Percentiles rank a stretch among this genome's conserved stretches.
Evolutionary conservation across 306 rosid species (phyloP).

Genomic region (Sesbania bispinosa): DNA sequence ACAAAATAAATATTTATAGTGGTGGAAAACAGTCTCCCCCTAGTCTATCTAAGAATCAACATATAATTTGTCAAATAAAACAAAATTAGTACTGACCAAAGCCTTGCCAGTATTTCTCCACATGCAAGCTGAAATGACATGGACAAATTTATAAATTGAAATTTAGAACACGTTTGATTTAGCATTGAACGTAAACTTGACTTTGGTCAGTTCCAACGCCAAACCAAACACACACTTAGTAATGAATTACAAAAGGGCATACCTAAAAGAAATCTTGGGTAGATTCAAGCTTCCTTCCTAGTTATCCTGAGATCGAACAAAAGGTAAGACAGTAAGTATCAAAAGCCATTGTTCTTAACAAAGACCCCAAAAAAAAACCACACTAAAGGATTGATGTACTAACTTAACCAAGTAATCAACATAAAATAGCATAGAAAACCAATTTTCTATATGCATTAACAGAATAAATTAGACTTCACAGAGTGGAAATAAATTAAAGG

Average conservation of each 20-base stretch:
- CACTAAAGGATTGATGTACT: not conserved
- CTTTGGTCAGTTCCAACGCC: too few relatives aligned
- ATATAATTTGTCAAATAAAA: conserved; percentile 15
- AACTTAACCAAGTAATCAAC: not conserved
- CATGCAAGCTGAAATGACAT: conserved; percentile 30
- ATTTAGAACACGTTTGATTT: not conserved
- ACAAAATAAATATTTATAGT: not conserved
- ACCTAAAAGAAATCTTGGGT: conserved; percentile 34
- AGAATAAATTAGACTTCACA: not conserved
- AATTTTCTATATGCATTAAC: not conserved
- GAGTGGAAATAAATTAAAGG: conserved; percentile 3
- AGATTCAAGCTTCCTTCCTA: conserved; percentile 75
- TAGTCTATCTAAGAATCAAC: conserved; percentile 25
- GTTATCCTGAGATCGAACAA: conserved; percentile 63
- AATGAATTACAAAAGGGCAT: conserved; percentile 20
- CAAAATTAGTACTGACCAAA: conserved; percentile 29
- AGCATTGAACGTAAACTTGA: too few relatives aligned
- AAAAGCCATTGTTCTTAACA: not conserved
- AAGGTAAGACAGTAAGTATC: not conserved
- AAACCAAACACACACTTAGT: not conserved
- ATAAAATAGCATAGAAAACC: not conserved
- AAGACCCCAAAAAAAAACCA: not conserved
- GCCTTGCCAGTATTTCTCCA: conserved; percentile 23
- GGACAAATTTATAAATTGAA: not conserved
- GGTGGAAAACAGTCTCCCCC: conserved; percentile 13